Conservation (phyloP, 345 rosid genomes). For the Crucihimalaya himalaica region DNA sequence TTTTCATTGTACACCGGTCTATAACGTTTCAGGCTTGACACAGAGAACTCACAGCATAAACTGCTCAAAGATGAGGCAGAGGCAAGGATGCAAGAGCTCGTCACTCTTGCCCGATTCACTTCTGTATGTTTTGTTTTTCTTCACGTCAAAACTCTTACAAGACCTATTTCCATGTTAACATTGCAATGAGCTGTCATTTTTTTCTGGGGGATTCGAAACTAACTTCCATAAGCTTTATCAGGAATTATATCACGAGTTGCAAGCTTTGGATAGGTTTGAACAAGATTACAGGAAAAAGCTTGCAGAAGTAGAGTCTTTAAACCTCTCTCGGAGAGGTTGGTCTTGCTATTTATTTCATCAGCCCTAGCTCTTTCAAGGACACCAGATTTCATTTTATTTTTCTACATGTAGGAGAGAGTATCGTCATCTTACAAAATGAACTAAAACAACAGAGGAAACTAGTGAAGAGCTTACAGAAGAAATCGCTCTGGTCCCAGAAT, state of each 20-base stretch:
- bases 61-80: constrained; percentile 64
- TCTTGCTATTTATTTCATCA: constrained; percentile 10
- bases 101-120: constrained; percentile 70
- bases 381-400: not conserved
- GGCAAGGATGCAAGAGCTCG: constrained; percentile 62
- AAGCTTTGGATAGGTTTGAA: constrained; percentile 69
- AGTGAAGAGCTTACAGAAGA: constrained; percentile 74
- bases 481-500: constrained; percentile 86
- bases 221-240: constrained; percentile 34
- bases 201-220: not conserved
- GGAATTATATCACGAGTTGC: constrained; percentile 76
- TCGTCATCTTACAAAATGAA: constrained; percentile 61
- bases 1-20: constrained; percentile 39
- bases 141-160: constrained; percentile 8
- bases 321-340: constrained; percentile 61
- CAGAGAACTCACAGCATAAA: constrained; percentile 46
- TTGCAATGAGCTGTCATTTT: not conserved
- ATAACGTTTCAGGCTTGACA: constrained; percentile 60
- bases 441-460: constrained; percentile 70
- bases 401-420: constrained; percentile 62
- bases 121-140: constrained; percentile 57
- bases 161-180: not conserved
- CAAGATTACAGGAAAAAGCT: constrained; percentile 56
- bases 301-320: constrained; percentile 56
- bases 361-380: not conserved